phyloP scores from a whole-genome alignment of 2,329 filamentous ascomycete species.

The Bipolaris victoriae region DNA sequence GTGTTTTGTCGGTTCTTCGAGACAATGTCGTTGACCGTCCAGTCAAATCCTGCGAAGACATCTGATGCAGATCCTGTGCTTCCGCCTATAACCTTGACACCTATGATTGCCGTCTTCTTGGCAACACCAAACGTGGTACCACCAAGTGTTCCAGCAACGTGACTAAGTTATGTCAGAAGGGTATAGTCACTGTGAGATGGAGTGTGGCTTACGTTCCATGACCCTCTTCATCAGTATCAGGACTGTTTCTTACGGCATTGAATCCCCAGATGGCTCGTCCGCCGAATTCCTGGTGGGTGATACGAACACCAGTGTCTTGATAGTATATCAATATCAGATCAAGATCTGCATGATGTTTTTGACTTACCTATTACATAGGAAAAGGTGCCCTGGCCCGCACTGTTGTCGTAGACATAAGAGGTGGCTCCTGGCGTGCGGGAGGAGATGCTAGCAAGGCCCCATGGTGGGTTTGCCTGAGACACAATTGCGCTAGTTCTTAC shows the following conservation, averaged over 20 bases:
- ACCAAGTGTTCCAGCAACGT: conserved; percentile 42
- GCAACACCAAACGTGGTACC: conserved; percentile 42
- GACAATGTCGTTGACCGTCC: conserved; percentile 45
- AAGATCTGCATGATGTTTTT: no score
- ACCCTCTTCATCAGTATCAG: conserved; percentile 34
- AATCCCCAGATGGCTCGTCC: conserved; percentile 39
- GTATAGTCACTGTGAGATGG: rapidly evolving
- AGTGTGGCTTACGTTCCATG: conserved; percentile 33
- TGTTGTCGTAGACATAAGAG: conserved; percentile 37
- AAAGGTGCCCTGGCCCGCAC: conserved; percentile 34
- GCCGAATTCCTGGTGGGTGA: conserved; percentile 55
- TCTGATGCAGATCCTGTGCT: conserved; percentile 25
- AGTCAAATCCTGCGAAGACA: conserved; percentile 42
- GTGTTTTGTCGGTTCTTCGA: conserved; percentile 33
- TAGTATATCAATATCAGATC: neutral
- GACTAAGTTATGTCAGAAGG: conserved; percentile 13
- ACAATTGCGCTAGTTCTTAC: conserved; percentile 32
- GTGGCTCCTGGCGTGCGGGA: conserved; percentile 26
- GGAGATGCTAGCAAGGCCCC: conserved; percentile 42
- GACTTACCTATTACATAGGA: conserved; percentile 58
- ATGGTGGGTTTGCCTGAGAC: conserved; percentile 32
- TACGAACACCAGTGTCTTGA: conserved; percentile 65
- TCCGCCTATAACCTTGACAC: conserved; percentile 45
- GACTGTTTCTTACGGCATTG: conserved; percentile 30
- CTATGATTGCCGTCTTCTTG: conserved; percentile 43